Conservation (phyloP, 768 basidiomycete genomes). For the Boletus sp. region DNA sequence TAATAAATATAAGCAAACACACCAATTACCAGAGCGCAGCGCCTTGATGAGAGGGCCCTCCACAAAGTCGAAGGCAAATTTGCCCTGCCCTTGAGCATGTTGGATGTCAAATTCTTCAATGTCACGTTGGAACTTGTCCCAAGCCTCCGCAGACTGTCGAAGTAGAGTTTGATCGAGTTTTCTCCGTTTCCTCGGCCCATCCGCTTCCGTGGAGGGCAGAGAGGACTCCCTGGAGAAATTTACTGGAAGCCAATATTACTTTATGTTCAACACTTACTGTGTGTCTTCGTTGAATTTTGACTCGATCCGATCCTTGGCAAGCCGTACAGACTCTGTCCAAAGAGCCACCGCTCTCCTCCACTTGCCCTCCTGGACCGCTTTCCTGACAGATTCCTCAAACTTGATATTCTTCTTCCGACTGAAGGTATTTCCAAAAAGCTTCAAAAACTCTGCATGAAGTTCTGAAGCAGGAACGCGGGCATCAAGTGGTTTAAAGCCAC, state of each 20-base stretch:
- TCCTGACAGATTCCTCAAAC: slow-evolving; percentile 78
- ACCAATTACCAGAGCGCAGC: slow-evolving; percentile 88
- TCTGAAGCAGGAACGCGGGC: slow-evolving; percentile 71
- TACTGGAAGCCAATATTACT: neutral
- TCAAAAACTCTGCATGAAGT: slow-evolving; percentile 72
- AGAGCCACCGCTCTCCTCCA: slow-evolving; percentile 84
- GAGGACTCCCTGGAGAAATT: slow-evolving; percentile 9
- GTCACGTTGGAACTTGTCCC: slow-evolving; percentile 65
- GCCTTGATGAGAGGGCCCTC: slow-evolving; percentile 96
- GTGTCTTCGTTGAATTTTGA: slow-evolving; percentile 31
- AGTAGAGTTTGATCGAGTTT: slow-evolving; percentile 51
- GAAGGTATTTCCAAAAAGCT: slow-evolving; percentile 83
- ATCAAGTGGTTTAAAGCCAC: slow-evolving; percentile 96
- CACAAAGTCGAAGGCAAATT: slow-evolving; percentile 91
- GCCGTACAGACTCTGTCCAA: slow-evolving; percentile 74
- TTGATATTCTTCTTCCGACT: slow-evolving; percentile 87
- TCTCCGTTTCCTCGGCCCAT: slow-evolving; percentile 65
- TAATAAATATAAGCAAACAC: slow-evolving; percentile 27
- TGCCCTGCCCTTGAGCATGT: slow-evolving; percentile 83
- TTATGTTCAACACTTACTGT: slow-evolving; percentile 18
- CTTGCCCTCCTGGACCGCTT: slow-evolving; percentile 75
- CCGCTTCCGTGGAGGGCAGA: slow-evolving; percentile 36
- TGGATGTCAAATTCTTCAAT: slow-evolving; percentile 84
- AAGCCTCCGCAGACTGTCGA: slow-evolving; percentile 49
- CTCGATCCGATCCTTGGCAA: slow-evolving; percentile 66